Evolutionary conservation across 1,139 yeast genomes (phyloP).

Genomic region (Magnusiomyces suaveolens): DNA sequence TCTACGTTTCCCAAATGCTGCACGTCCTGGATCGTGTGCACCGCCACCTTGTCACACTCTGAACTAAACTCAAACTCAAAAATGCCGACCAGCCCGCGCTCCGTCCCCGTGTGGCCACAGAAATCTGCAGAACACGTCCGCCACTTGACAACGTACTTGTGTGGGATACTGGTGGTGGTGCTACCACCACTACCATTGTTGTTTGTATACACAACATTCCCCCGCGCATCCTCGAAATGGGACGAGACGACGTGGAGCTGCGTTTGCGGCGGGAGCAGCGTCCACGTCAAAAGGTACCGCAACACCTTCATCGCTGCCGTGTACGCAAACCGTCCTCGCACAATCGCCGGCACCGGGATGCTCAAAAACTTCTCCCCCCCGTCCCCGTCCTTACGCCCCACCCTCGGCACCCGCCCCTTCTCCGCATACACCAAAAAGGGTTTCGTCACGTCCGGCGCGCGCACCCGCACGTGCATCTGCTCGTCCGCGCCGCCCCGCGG

Average conservation of each 20-base stretch:
- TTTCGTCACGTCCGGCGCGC: too few relatives aligned
- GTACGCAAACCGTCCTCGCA: constrained; percentile 12
- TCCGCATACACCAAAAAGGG: too few relatives aligned
- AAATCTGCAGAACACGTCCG: neutral
- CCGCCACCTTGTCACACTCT: constrained; percentile 47
- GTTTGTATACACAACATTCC: neutral
- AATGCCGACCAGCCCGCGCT: constrained; percentile 40
- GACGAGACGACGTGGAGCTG: constrained; percentile 4
- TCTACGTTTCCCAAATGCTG: constrained; percentile 34
- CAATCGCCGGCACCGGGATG: constrained; percentile 8
- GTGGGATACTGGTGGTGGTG: too few relatives aligned
- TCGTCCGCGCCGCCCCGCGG: too few relatives aligned
- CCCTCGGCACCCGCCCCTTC: too few relatives aligned
- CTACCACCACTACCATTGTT: too few relatives aligned
- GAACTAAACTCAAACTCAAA: constrained; percentile 66
- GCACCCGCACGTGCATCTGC: too few relatives aligned
- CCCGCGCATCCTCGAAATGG: neutral
- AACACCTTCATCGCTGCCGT: constrained; percentile 11
- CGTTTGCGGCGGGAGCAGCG: neutral
- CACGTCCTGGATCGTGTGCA: constrained; percentile 71
- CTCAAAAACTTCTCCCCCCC: too few relatives aligned
- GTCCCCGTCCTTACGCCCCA: too few relatives aligned
- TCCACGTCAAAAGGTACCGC: constrained; percentile 9
- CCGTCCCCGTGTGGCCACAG: neutral
- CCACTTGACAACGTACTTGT: too few relatives aligned